Evolutionary conservation across 2,329 filamentous ascomycete genomes (phyloP).

Genomic region (Scytalidium lignicola): DNA sequence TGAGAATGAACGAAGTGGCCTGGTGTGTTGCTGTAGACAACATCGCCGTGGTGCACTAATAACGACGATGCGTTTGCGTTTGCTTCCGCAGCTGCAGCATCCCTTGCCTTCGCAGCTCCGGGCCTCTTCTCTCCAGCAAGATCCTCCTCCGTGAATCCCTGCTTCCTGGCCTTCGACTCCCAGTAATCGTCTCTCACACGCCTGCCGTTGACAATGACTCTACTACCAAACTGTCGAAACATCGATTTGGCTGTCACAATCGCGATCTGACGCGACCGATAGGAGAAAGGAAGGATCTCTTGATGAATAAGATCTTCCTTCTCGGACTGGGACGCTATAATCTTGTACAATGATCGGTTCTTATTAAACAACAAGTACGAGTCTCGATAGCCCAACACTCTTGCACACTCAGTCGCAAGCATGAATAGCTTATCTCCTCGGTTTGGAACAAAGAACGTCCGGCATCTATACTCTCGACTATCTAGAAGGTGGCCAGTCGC

Average conservation of each 20-base stretch:
- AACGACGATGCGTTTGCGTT: conserved; percentile 50
- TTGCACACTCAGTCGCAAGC: conserved; percentile 94
- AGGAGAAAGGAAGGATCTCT: conserved; percentile 94
- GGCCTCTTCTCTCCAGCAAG: conserved; percentile 93
- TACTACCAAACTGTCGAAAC: conserved; percentile 96
- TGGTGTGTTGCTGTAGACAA: conserved; percentile 77
- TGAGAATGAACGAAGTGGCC: conserved; percentile 56
- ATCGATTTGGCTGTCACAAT: conserved; percentile 97
- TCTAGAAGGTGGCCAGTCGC: conserved; percentile 76
- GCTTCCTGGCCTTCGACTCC: conserved; percentile 94
- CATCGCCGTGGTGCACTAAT: conserved; percentile 71
- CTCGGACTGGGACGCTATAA: conserved; percentile 91
- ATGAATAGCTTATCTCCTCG: conserved; percentile 94
- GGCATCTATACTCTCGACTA: conserved; percentile 81
- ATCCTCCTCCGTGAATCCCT: conserved; percentile 97
- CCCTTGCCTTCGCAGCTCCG: conserved; percentile 81
- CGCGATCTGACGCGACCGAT: conserved; percentile 95
- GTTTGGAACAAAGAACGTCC: conserved; percentile 89
- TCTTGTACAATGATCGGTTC: conserved; percentile 93
- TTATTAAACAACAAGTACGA: conserved; percentile 99
- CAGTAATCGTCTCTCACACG: conserved; percentile 97
- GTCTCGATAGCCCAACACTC: conserved; percentile 89
- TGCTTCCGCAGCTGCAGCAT: conserved; percentile 67
- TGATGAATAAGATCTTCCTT: conserved; percentile 95
- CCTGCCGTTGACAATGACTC: conserved; percentile 84